These are phyloP conservation scores for Hortaea werneckii DNA, from an alignment of 2,329 filamentous ascomycete species.

Conservation along the genomic window DNA sequence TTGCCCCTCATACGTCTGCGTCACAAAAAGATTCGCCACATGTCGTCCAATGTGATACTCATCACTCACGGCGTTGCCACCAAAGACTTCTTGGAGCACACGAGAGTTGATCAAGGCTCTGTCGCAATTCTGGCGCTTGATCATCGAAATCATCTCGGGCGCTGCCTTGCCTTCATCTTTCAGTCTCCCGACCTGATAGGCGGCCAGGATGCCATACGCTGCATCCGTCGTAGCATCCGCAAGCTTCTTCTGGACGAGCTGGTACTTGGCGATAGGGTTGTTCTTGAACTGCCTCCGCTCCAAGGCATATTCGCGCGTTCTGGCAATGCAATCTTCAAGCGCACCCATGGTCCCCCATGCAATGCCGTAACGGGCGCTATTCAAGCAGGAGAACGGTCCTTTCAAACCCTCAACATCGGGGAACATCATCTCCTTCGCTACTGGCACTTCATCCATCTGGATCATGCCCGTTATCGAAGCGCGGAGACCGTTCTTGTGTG, in stretches of 20 bases:
- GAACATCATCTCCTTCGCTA: slow-evolving; percentile 88
- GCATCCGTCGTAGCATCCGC: slow-evolving; percentile 87
- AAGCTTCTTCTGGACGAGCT: slow-evolving; percentile 95
- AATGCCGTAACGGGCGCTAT: slow-evolving; percentile 88
- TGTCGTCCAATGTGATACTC: slow-evolving; percentile 93
- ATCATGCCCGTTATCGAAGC: slow-evolving; percentile 98
- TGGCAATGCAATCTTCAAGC: slow-evolving; percentile 77
- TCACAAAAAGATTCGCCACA: slow-evolving; percentile 92
- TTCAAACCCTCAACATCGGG: slow-evolving; percentile 75
- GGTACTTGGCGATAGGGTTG: slow-evolving; percentile 90
- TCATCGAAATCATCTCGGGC: slow-evolving; percentile 94
- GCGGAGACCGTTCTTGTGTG: slow-evolving; percentile 88
- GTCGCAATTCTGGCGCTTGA: slow-evolving; percentile 97
- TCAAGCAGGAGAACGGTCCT: slow-evolving; percentile 89
- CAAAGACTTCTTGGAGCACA: slow-evolving; percentile 87
- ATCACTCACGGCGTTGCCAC: slow-evolving; percentile 94
- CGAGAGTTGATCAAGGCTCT: slow-evolving; percentile 70
- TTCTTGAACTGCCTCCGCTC: slow-evolving; percentile 93
- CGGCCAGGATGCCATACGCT: slow-evolving; percentile 80
- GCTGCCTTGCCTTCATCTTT: slow-evolving; percentile 83
- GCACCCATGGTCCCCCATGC: slow-evolving; percentile 89
- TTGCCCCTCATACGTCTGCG: slow-evolving; percentile 96
- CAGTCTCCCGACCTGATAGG: slow-evolving; percentile 79
- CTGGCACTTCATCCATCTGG: slow-evolving; percentile 80
- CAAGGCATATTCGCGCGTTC: slow-evolving; percentile 76